Evolutionary conservation across 163 green algal species (phyloP).

Genomic region (Scenedesmus sp.): DNA sequence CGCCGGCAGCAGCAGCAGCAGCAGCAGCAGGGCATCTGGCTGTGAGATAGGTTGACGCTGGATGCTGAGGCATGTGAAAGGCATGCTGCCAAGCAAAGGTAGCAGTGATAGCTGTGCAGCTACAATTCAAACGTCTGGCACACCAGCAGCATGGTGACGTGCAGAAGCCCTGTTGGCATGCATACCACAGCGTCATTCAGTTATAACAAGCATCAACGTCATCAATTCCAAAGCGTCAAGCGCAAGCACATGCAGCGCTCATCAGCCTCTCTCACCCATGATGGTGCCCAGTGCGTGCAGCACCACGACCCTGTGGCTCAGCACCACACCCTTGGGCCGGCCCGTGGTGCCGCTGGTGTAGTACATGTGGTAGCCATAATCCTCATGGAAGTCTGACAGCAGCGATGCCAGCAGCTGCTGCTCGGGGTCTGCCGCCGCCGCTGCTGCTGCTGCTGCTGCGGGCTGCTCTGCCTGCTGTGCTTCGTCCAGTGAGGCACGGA

Average conservation of each 20-base stretch:
- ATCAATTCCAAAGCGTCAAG: not conserved
- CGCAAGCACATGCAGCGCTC: too few species aligned
- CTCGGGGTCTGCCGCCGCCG: not conserved
- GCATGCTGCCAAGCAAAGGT: not conserved
- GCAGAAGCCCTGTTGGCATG: too few species aligned
- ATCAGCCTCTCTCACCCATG: slow-evolving; percentile 59
- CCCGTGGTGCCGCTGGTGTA: slow-evolving; percentile 88
- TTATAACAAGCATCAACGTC: not conserved
- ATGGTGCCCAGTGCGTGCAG: slow-evolving; percentile 86
- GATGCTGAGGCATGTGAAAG: not conserved
- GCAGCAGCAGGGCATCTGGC: not conserved
- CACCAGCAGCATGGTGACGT: too few species aligned
- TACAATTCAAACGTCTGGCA: too few species aligned
- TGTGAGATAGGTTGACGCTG: not conserved
- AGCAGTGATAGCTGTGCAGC: not conserved
- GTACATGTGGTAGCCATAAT: slow-evolving; percentile 87
- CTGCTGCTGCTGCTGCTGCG: not conserved
- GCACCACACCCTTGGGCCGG: slow-evolving; percentile 86
- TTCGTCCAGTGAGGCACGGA: not conserved
- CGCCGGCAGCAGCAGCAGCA: not conserved
- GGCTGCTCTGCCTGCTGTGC: not conserved
- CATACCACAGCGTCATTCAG: too few species aligned
- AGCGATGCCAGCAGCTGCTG: slow-evolving; percentile 12
- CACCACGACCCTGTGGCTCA: slow-evolving; percentile 82
- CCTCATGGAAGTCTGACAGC: slow-evolving; percentile 22